Percentiles rank a stretch among this genome's conserved stretches.
These are phyloP conservation scores for Ganoderma leucocontextum DNA, from an alignment of 1,284 basidiomycete species.

Conservation along the genomic window DNA sequence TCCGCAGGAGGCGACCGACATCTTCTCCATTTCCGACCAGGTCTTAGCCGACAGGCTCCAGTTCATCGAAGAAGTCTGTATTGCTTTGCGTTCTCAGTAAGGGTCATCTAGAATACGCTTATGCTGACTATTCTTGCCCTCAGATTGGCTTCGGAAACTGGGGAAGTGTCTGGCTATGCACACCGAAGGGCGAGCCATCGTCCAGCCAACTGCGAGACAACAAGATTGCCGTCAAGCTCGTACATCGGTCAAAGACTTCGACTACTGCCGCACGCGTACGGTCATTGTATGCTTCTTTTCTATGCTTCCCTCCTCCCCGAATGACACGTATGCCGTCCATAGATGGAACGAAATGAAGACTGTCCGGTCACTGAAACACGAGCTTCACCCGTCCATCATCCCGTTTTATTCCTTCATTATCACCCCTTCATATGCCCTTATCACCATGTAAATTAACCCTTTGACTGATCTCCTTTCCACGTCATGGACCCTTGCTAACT, in stretches of 20 bases:
- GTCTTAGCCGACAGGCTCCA: conserved; percentile 72
- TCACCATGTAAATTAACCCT: conserved; percentile 75
- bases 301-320: conserved; percentile 44
- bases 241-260: conserved; percentile 80
- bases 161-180: conserved; percentile 84
- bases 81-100: conserved; percentile 15
- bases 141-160: conserved; percentile 89
- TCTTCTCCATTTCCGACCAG: conserved; percentile 66
- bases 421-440: conserved; percentile 87
- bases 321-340: conserved; percentile 49
- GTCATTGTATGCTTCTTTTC: conserved; percentile 67
- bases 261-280: conserved; percentile 88
- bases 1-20: conserved; percentile 49
- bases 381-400: conserved; percentile 90
- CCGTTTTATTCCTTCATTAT: conserved; percentile 93
- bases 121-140: conserved; percentile 5
- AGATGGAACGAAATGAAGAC: conserved; percentile 98
- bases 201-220: conserved; percentile 40
- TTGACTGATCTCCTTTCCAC: not conserved
- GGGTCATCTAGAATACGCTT: conserved; percentile 9
- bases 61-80: conserved; percentile 77
- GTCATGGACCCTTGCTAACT: conserved; percentile 15
- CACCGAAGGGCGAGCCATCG: conserved; percentile 59
- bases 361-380: conserved; percentile 79
- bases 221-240: conserved; percentile 89